phyloP scores from a whole-genome alignment of 1,284 basidiomycete genomes.

The Blastosporella zonata region DNA sequence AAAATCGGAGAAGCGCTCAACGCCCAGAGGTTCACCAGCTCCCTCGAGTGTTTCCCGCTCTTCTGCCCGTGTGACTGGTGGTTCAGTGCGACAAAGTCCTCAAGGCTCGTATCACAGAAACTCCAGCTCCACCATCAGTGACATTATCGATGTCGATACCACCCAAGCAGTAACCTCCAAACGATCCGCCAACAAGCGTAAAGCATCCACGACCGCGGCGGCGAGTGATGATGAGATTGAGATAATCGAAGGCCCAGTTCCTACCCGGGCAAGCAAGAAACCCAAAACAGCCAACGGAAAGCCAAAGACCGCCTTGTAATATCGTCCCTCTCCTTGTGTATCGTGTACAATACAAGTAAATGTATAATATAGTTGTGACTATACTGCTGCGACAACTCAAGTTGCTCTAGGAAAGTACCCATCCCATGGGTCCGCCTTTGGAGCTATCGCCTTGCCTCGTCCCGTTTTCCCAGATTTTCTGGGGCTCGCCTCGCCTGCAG shows the following conservation, averaged over 20 bases:
- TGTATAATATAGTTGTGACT: no score
- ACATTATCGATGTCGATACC: slow-evolving; percentile 42
- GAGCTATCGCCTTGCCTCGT: slow-evolving; percentile 14
- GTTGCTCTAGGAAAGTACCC: slow-evolving; percentile 43
- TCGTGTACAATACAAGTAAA: neutral
- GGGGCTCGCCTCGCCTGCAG: slow-evolving; percentile 45
- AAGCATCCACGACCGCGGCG: slow-evolving; percentile 30
- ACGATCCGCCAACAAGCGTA: slow-evolving; percentile 42
- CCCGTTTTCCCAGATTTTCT: slow-evolving; percentile 25
- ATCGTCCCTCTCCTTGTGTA: no score
- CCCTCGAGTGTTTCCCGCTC: slow-evolving; percentile 47
- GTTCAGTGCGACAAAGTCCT: slow-evolving; percentile 44
- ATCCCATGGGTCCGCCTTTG: slow-evolving; percentile 42
- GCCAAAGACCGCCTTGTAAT: no score
- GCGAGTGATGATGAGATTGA: slow-evolving; percentile 55
- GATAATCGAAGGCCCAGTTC: slow-evolving; percentile 46
- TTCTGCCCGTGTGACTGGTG: slow-evolving; percentile 37
- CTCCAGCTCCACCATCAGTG: slow-evolving; percentile 38
- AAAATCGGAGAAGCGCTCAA: slow-evolving; percentile 23
- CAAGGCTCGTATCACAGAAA: slow-evolving; percentile 30
- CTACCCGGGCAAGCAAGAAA: slow-evolving; percentile 30
- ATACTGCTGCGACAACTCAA: no score
- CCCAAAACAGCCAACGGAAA: slow-evolving; percentile 28
- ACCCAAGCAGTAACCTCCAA: slow-evolving; percentile 25
- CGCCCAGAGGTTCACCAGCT: slow-evolving; percentile 41